phyloP scores from a whole-genome alignment of 1,284 basidiomycete species.

The Cutaneotrichosporon sp. region DNA sequence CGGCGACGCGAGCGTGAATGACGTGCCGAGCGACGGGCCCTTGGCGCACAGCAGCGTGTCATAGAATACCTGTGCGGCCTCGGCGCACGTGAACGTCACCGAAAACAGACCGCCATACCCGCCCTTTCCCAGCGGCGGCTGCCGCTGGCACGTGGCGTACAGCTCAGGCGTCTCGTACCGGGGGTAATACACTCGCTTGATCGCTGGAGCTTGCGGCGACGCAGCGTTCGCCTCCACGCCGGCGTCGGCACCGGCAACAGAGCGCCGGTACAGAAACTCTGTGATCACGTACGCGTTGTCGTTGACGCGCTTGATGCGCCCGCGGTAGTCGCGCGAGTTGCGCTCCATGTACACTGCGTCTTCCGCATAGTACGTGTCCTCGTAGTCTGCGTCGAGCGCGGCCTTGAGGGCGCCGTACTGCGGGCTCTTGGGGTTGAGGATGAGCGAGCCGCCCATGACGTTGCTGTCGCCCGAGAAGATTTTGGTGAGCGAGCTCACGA shows the following conservation, averaged over 20 bases:
- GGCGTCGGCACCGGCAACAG: conserved; percentile 41
- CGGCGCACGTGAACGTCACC: conserved; percentile 68
- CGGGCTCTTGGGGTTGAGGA: conserved; percentile 72
- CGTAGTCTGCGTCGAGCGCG: conserved; percentile 61
- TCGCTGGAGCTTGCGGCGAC: conserved; percentile 35
- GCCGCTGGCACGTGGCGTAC: conserved; percentile 59
- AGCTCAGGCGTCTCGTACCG: conserved; percentile 69
- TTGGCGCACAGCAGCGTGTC: conserved; percentile 78
- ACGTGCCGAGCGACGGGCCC: conserved; percentile 90
- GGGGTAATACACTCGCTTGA: conserved; percentile 87
- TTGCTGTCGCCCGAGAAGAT: conserved; percentile 93
- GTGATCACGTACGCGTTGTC: conserved; percentile 76
- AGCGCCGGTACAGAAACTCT: conserved; percentile 65
- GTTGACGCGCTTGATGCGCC: conserved; percentile 73
- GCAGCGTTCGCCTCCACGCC: conserved; percentile 26
- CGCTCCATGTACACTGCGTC: conserved; percentile 97
- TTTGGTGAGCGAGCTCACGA: conserved; percentile 92
- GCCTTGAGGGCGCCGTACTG: conserved; percentile 64
- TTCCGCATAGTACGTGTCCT: conserved; percentile 84
- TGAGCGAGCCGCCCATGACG: conserved; percentile 93
- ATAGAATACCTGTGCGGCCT: conserved; percentile 76
- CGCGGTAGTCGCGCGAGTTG: conserved; percentile 87
- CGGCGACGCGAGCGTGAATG: conserved; percentile 90
- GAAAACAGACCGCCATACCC: conserved; percentile 93
- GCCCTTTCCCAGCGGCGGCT: conserved; percentile 50